Evolutionary conservation across 176 grass and related monocot species (phyloP).

Genomic region (Ensete ventricosum): DNA sequence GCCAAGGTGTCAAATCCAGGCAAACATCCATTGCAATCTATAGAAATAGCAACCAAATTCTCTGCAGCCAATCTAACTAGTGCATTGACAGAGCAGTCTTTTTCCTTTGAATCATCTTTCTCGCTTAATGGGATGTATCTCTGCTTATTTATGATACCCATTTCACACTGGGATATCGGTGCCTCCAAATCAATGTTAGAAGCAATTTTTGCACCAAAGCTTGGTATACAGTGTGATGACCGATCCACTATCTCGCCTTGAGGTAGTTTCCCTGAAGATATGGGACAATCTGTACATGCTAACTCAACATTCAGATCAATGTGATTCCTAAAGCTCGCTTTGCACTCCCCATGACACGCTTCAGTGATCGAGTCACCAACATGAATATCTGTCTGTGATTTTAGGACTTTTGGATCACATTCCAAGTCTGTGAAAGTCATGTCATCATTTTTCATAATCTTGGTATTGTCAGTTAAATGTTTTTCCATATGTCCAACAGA

Average conservation of each 20-base stretch:
- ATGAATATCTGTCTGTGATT: slow-evolving; percentile 16
- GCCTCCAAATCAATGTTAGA: neutral
- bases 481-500: slow-evolving; percentile 2
- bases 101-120: slow-evolving; percentile 15
- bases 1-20: slow-evolving; percentile 31
- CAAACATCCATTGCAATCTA: neutral
- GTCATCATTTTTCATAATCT: neutral
- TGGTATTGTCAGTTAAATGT: neutral
- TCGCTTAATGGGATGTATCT: neutral
- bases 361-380: neutral
- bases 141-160: slow-evolving; percentile 3
- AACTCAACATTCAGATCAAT: slow-evolving; percentile 62
- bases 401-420: neutral
- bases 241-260: slow-evolving; percentile 6
- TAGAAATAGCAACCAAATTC: slow-evolving; percentile 31
- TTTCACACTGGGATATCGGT: neutral
- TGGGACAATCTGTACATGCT: slow-evolving; percentile 28
- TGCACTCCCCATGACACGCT: slow-evolving; percentile 14
- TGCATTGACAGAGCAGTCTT: slow-evolving; percentile 24
- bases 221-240: slow-evolving; percentile 10
- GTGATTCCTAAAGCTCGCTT: slow-evolving; percentile 19
- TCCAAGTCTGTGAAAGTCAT: neutral
- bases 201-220: neutral
- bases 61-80: slow-evolving; percentile 30
- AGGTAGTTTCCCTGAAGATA: neutral